Evolutionary conservation across 2,329 filamentous ascomycete genomes (phyloP), one percentile per base, ranked within the genome.

Genomic region (Neonectria sp.): DNA sequence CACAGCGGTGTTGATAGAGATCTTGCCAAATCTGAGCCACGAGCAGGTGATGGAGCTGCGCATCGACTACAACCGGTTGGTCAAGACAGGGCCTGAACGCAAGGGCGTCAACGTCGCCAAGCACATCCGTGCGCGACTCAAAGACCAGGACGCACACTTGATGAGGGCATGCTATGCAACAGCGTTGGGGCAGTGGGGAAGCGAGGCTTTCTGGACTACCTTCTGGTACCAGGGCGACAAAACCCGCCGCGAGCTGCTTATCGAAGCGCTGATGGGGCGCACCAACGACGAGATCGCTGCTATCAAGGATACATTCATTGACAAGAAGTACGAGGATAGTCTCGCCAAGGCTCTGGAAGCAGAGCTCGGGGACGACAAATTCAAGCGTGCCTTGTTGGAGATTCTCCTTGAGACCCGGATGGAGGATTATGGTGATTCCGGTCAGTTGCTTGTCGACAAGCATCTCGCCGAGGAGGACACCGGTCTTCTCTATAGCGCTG

Each of bases 141-240:
- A 95, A 81, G 91, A 93, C 48, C 88, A 90, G 73, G 87, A 92
- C 60, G 86, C 91, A 4, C 91, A 90, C 73, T 91, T 98, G 71
- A 95, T 95, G 82, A 98, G 98, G 82, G 93, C 93, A 6, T 95
- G 92, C 76, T 98, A 98, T 79, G 91, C 95, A 3, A 95, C 94
- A 2, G 95, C 95, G 0, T 88, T 98, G 0, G 96, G 96, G 9
- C 88, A 89, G 59, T 98, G 95, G 91, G 96, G 98, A 82, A 92
- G 91, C 73, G 96, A 99, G 80, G 94, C 94, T 0, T 97, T 97
- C 85, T 99, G 96, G 95, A 95, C 95, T 67, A 98, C 98, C 79
- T 97, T 94, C 81, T 98, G 95, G 91, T 98, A 98, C 82, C 95
- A 98, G 78, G 91, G 92, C 45, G 93, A 95, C 79, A 93, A 92